These are phyloP conservation scores for Rhizopogon vinicolor DNA, from an alignment of 768 basidiomycete genomes.

Conservation along the genomic window DNA sequence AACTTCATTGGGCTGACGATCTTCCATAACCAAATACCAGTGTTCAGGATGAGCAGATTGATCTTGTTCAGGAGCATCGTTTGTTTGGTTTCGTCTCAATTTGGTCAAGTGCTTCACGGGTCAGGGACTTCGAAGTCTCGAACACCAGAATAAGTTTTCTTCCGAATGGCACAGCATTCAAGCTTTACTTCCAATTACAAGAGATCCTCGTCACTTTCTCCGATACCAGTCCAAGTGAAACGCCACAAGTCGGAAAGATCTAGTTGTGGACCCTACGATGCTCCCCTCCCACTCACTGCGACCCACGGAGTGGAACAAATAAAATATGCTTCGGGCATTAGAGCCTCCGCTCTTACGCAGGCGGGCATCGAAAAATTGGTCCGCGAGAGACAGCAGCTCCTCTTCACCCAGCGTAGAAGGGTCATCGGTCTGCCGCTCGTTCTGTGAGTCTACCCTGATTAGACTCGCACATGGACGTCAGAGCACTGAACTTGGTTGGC, in stretches of 20 bases:
- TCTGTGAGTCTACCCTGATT: conserved; percentile 14
- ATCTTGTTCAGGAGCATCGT: background rate
- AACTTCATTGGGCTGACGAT: conserved; percentile 35
- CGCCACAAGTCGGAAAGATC: conserved; percentile 15
- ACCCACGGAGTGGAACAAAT: conserved; percentile 25
- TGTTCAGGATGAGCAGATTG: background rate
- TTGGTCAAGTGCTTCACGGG: background rate
- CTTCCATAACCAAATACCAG: conserved; percentile 22
- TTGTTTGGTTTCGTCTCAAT: conserved; percentile 16
- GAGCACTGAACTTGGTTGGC: conserved; percentile 4
- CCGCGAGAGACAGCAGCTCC: conserved; percentile 12
- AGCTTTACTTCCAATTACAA: conserved; percentile 9
- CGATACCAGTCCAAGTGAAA: conserved; percentile 9
- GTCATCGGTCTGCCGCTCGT: conserved; percentile 21
- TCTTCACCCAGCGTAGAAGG: conserved; percentile 16
- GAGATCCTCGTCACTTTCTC: conserved; percentile 7
- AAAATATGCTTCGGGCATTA: conserved; percentile 8
- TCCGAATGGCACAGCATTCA: background rate
- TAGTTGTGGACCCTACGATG: background rate
- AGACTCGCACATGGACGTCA: background rate
- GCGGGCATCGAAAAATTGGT: conserved; percentile 11
- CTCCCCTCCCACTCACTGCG: conserved; percentile 16
- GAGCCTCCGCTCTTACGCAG: conserved; percentile 6
- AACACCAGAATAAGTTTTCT: background rate
- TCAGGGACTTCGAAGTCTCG: too few species aligned